A percentile compares a stretch with the other conserved stretches of the same genome.
phyloP scores from a whole-genome alignment of 2,329 filamentous ascomycete species.

The Aureobasidium sp. region DNA sequence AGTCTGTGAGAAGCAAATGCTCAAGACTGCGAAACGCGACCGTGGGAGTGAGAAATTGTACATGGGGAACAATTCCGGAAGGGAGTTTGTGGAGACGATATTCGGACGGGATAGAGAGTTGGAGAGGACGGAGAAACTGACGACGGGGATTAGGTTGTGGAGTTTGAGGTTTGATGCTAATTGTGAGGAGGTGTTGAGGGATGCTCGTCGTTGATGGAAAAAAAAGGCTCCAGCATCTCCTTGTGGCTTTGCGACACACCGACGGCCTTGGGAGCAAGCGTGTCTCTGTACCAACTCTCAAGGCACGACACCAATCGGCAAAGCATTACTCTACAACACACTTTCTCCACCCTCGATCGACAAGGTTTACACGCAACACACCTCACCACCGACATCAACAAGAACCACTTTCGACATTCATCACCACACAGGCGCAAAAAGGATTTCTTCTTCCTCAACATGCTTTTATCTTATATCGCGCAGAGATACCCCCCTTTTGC shows the following conservation, averaged over 20 bases:
- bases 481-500: neutral
- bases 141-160: constrained; percentile 82
- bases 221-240: no score
- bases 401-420: neutral
- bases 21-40: constrained; percentile 72
- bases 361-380: neutral
- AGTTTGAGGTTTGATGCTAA: constrained; percentile 92
- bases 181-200: constrained; percentile 72
- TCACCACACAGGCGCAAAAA: neutral
- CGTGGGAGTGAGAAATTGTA: constrained; percentile 54
- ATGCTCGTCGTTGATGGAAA: neutral
- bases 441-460: neutral
- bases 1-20: constrained; percentile 89
- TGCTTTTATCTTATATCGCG: neutral
- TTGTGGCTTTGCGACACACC: no score
- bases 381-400: neutral
- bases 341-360: no score
- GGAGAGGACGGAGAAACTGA: constrained; percentile 83
- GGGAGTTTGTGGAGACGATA: constrained; percentile 92
- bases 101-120: constrained; percentile 88
- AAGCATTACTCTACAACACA: neutral
- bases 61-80: constrained; percentile 85
- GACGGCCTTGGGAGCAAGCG: no score
- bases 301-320: no score
- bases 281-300: no score